A percentile compares a stretch with the other conserved stretches of the same genome.
Conservation (phyloP, 306 rosid species). For the Rosa chinensis region DNA sequence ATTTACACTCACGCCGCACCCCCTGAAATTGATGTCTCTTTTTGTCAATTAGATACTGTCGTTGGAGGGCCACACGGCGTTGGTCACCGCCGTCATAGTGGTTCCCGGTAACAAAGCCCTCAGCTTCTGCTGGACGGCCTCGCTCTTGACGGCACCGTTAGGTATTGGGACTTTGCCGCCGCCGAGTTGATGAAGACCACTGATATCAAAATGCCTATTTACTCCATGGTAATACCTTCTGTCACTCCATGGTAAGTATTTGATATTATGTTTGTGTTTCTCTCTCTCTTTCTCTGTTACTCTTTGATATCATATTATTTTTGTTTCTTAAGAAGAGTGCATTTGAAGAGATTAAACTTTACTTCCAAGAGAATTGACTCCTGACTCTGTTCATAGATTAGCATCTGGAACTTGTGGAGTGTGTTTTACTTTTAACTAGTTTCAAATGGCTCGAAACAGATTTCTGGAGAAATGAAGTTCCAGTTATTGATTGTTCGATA, state of each 20-base stretch:
- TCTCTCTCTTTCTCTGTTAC: neutral
- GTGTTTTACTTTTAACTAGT: too few relatives aligned
- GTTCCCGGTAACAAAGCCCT: conserved; percentile 44
- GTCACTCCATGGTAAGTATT: neutral
- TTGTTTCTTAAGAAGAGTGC: too few relatives aligned
- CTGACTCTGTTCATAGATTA: too few relatives aligned
- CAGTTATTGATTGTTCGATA: too few relatives aligned
- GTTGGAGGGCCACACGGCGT: conserved; percentile 67
- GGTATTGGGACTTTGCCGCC: conserved; percentile 73
- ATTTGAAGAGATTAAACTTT: too few relatives aligned
- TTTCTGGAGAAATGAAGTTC: too few relatives aligned
- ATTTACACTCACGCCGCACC: too few relatives aligned
- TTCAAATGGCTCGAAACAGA: too few relatives aligned
- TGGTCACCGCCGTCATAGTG: conserved; percentile 66
- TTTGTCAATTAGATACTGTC: conserved; percentile 33
- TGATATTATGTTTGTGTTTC: neutral
- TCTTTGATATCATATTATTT: neutral
- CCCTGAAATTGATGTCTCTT: neutral
- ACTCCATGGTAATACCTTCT: conserved; percentile 57
- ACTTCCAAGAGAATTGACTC: too few relatives aligned
- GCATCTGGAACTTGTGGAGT: too few relatives aligned
- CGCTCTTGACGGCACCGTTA: conserved; percentile 71
- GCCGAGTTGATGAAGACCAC: conserved; percentile 63
- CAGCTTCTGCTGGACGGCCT: conserved; percentile 79
- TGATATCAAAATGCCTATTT: conserved; percentile 52